These are phyloP conservation scores for Candida lessepsii DNA, from an alignment of 805 yeast genomes.

Conservation along the genomic window DNA sequence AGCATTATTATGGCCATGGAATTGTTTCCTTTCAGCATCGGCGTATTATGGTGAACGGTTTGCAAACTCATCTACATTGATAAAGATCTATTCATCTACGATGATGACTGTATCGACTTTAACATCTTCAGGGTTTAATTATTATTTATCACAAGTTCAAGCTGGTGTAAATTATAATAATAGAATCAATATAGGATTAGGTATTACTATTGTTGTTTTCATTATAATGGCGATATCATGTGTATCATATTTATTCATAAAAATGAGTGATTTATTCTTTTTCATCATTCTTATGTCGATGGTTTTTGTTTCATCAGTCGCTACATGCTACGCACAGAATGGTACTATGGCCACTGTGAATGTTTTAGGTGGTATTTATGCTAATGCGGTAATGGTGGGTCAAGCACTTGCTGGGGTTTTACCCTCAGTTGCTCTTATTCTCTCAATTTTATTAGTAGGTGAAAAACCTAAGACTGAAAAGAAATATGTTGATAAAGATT, in stretches of 20 bases:
- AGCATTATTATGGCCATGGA: conserved; percentile 95
- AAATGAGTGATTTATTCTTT: conserved; percentile 40
- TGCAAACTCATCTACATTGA: conserved; percentile 45
- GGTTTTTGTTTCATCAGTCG: conserved; percentile 65
- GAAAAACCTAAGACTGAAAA: conserved; percentile 27
- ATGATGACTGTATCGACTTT: conserved; percentile 87
- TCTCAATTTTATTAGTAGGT: conserved; percentile 48
- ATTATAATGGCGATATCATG: conserved; percentile 54
- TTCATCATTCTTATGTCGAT: conserved; percentile 58
- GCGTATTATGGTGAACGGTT: conserved; percentile 72
- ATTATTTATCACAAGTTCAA: conserved; percentile 65
- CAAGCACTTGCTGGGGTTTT: conserved; percentile 93
- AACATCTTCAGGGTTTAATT: conserved; percentile 58
- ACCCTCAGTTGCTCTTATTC: conserved; percentile 70
- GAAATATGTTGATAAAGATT: conserved; percentile 28
- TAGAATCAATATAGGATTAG: conserved; percentile 62
- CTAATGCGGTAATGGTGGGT: conserved; percentile 92
- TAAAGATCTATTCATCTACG: conserved; percentile 67
- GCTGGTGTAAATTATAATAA: conserved; percentile 52
- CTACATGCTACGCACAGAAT: conserved; percentile 82
- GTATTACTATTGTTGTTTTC: conserved; percentile 58
- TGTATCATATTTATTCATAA: conserved; percentile 32
- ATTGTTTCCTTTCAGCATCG: conserved; percentile 82
- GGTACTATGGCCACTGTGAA: conserved; percentile 88
- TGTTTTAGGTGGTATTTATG: conserved; percentile 69